Conservation (phyloP, 805 yeast species). For the Metschnikowia matae region DNA sequence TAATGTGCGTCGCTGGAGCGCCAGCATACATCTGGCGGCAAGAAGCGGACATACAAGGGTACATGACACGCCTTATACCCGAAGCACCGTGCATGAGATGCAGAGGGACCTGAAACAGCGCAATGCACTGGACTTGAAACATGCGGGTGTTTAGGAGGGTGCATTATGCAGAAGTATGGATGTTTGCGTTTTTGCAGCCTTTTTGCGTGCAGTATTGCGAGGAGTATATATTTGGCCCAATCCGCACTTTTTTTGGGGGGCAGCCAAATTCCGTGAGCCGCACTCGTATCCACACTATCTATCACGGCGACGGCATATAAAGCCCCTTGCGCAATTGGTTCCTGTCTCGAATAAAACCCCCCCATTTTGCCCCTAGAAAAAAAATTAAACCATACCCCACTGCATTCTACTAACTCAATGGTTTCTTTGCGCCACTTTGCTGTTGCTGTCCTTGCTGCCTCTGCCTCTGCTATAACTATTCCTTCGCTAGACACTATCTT, state of each 20-base stretch:
- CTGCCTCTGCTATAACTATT: conserved; percentile 13
- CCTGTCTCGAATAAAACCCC: not conserved
- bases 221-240: not conserved
- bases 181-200: conserved; percentile 3
- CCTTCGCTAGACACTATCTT: conserved; percentile 14
- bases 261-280: not conserved
- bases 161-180: not conserved
- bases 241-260: not conserved
- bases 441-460: conserved; percentile 9
- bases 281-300: not conserved
- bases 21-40: not conserved
- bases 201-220: not conserved
- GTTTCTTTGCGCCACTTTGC: conserved; percentile 16
- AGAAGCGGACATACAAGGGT: too few species aligned
- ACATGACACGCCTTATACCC: too few species aligned
- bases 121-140: not conserved
- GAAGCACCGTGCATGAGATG: not conserved
- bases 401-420: conserved; percentile 5
- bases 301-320: conserved; percentile 1
- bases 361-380: not conserved
- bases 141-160: not conserved
- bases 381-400: not conserved
- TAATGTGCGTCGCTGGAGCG: not conserved
- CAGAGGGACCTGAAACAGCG: not conserved
- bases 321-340: not conserved